Percentiles rank a stretch among this genome's conserved stretches.
These are phyloP conservation scores for Ailanthus altissimus DNA, from an alignment of 345 rosid genomes.

Conservation along the genomic window DNA sequence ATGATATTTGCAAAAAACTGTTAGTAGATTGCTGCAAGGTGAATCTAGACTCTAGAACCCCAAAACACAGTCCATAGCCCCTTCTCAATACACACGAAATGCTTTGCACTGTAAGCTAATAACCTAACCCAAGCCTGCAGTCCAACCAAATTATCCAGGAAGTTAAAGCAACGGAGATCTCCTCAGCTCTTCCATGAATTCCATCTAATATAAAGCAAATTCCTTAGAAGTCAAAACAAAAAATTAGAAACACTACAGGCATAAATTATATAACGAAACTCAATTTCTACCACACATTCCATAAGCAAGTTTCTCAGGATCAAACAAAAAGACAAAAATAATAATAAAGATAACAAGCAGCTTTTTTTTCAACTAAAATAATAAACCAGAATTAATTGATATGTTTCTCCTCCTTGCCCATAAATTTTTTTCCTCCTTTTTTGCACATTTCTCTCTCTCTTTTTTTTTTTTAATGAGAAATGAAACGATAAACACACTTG, in stretches of 20 bases:
- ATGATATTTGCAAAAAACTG: not conserved
- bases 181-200: not conserved
- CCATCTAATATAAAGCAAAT: not conserved
- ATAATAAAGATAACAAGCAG: not conserved
- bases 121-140: not conserved
- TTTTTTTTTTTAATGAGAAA: too few species aligned
- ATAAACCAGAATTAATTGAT: not conserved
- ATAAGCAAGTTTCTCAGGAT: not conserved
- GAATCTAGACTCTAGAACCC: not conserved
- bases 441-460: not conserved
- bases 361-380: not conserved
- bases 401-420: not conserved
- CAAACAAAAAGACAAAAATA: not conserved
- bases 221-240: not conserved
- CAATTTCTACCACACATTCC: not conserved
- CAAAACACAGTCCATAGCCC: not conserved
- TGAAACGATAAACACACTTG: too few species aligned
- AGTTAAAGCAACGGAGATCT: not conserved
- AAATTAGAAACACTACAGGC: not conserved
- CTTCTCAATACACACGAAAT: not conserved
- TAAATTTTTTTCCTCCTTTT: not conserved
- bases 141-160: not conserved
- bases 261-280: too few species aligned
- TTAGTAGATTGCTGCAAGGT: not conserved
- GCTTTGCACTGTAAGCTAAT: not conserved